Evolutionary conservation across 768 basidiomycete species (phyloP), one percentile per base, ranked within the genome.

Genomic region (Clitopilus hobsonii): DNA sequence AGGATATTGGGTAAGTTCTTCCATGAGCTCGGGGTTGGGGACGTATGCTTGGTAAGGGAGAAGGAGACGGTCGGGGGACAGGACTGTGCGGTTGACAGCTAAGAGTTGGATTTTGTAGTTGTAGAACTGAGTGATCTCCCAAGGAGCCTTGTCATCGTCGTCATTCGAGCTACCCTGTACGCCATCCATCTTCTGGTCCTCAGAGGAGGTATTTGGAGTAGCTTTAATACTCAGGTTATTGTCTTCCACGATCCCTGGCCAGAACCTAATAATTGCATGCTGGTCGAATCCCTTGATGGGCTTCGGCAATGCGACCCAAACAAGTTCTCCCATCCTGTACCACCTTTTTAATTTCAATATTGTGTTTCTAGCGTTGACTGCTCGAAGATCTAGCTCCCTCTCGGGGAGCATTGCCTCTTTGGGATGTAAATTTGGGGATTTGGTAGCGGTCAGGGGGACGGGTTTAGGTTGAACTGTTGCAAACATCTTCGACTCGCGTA

Each of bases 21-120:
- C 61, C 14, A 89, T 74, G 29, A 90, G 74, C 0, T 74, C 74
- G 5, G 74, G 67, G 1, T 82, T 68, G 6, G 84, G 84, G 4
- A 76, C 70, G 57, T 89, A 78, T 1, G 86, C 85, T 62, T 87
- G 87, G 62, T 92, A 92, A 24, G 91, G 91, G 4, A 93, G 74
- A 3, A 91, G 79, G 53, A 78, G 74, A 14, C 76, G 71, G 58
- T 86, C 89, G 5, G 74, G 70, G 29, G 84, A 68, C 56, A 74
- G 65, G 53, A 76, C 73, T 7, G 76, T 70, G 53, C 75, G 75
- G 2, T 76, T 73, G 28, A 87, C 74, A 24, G 78, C 86, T 18
- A 91, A 73, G 13, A 93, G 72, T 61, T 84, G 83, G 53, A 91
- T 74, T 62, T 81, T 85, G 70, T 92, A 93, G 6, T 73, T 65